These are phyloP conservation scores for Gelatoporia subvermispora DNA, from an alignment of 768 basidiomycete genomes.

Conservation along the genomic window DNA sequence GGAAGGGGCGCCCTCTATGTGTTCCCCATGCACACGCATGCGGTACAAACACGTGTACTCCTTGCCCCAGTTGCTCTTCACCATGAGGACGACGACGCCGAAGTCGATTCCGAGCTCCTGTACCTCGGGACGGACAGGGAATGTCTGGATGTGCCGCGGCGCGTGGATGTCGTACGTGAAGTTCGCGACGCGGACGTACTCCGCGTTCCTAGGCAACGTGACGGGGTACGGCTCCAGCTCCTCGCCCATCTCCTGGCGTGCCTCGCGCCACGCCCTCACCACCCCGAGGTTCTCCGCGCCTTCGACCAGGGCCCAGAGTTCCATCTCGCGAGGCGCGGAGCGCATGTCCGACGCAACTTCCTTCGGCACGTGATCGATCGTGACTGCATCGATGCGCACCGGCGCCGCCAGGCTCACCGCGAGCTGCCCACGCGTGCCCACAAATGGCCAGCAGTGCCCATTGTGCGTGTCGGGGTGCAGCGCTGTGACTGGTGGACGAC, in stretches of 20 bases:
- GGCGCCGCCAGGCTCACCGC: slow-evolving; percentile 72
- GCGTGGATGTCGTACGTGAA: slow-evolving; percentile 44
- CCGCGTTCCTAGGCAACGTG: slow-evolving; percentile 22
- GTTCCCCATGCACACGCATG: slow-evolving; percentile 72
- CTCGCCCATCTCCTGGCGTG: slow-evolving; percentile 17
- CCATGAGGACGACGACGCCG: slow-evolving; percentile 73
- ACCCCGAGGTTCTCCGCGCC: slow-evolving; percentile 65
- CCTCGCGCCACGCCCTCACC: slow-evolving; percentile 45
- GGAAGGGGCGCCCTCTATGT: slow-evolving; percentile 36
- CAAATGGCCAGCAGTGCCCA: slow-evolving; percentile 94
- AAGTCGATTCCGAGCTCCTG: slow-evolving; percentile 73
- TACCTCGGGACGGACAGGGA: slow-evolving; percentile 49
- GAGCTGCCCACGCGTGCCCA: slow-evolving; percentile 71
- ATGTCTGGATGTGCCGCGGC: slow-evolving; percentile 42
- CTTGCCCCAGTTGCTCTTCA: slow-evolving; percentile 86
- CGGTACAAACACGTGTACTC: slow-evolving; percentile 89
- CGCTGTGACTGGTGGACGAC: slow-evolving; percentile 80
- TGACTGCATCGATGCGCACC: slow-evolving; percentile 60
- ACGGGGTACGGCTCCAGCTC: slow-evolving; percentile 21
- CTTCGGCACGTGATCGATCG: slow-evolving; percentile 81
- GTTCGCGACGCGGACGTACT: slow-evolving; percentile 39
- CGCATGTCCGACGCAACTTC: slow-evolving; percentile 80
- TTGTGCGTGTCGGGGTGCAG: slow-evolving; percentile 81
- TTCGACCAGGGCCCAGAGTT: slow-evolving; percentile 88
- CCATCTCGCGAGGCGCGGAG: slow-evolving; percentile 81